Evolutionary conservation across 2,329 filamentous ascomycete species (phyloP).

Genomic region (Fusarium concolor): DNA sequence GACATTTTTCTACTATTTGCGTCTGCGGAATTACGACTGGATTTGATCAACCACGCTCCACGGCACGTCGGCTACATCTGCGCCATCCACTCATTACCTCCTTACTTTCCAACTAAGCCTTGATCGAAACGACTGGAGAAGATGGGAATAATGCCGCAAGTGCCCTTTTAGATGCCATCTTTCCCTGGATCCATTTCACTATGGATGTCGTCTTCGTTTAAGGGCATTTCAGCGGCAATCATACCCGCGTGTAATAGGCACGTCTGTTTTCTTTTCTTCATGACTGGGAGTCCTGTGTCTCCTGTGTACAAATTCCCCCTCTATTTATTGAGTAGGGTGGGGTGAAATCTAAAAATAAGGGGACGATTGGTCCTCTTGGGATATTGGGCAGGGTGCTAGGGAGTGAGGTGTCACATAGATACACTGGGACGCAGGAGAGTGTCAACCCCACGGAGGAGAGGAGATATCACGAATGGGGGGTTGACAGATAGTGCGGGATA

Average conservation of each 20-base stretch:
- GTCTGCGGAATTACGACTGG: slow-evolving; percentile 48
- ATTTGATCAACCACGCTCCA: slow-evolving; percentile 47
- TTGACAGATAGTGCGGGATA: slow-evolving; percentile 41
- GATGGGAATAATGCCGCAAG: slow-evolving; percentile 30
- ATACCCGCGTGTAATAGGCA: slow-evolving; percentile 40
- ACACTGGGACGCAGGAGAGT: slow-evolving; percentile 12
- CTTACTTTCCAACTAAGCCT: slow-evolving; percentile 44
- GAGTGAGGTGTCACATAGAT: slow-evolving; percentile 37
- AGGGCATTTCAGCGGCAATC: slow-evolving; percentile 18
- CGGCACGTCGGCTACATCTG: slow-evolving; percentile 47
- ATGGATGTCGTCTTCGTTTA: slow-evolving; percentile 16
- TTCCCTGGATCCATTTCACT: slow-evolving; percentile 1
- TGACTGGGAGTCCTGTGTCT: slow-evolving; percentile 36
- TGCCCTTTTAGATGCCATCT: slow-evolving; percentile 22
- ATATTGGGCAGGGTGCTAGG: slow-evolving; percentile 36
- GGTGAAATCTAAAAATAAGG: slow-evolving; percentile 37
- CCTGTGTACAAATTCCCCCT: slow-evolving; percentile 42
- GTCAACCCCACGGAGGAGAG: slow-evolving; percentile 27
- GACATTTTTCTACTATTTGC: slow-evolving; percentile 45
- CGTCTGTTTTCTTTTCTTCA: slow-evolving; percentile 40
- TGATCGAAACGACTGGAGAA: slow-evolving; percentile 46
- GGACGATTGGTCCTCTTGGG: slow-evolving; percentile 37
- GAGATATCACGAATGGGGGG: slow-evolving; percentile 28
- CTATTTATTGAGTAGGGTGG: slow-evolving; percentile 7
- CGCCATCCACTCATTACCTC: slow-evolving; percentile 56